Evolutionary conservation across 2,329 filamentous ascomycete species (phyloP).

Genomic region (Penicillium fuscoglaucum): DNA sequence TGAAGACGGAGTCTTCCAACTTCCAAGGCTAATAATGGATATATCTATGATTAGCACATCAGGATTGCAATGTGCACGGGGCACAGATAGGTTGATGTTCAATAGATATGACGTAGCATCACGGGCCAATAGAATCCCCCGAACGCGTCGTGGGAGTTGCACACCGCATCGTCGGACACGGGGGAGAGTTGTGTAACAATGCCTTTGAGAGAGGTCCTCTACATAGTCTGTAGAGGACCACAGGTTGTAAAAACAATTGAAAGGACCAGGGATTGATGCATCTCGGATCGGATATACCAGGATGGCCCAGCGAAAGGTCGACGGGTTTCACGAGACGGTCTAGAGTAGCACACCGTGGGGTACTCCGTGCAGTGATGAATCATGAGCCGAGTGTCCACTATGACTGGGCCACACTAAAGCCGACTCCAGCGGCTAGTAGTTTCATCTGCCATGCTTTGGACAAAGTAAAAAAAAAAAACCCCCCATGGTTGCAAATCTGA

Average conservation of each 20-base stretch:
- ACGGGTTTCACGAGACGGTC: conserved; percentile 14
- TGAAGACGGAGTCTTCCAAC: not conserved
- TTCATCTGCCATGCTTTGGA: conserved; percentile 5
- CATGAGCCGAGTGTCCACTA: conserved; percentile 5
- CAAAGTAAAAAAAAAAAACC: conserved; percentile 12
- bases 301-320: not conserved
- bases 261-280: not conserved
- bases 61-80: conserved; percentile 10
- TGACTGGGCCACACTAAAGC: conserved; percentile 9
- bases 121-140: conserved; percentile 15
- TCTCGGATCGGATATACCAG: conserved; percentile 2
- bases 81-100: conserved; percentile 3
- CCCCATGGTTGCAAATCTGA: conserved; percentile 15
- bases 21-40: not conserved
- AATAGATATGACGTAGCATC: conserved; percentile 22
- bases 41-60: not conserved
- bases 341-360: conserved; percentile 24
- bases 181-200: not conserved
- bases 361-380: conserved; percentile 9
- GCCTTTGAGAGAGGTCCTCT: not conserved
- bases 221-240: not conserved
- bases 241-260: not conserved
- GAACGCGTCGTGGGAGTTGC: not conserved
- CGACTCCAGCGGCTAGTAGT: conserved; percentile 19
- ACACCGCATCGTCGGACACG: not conserved